These are phyloP conservation scores for Setaria italica DNA, from an alignment of 202 grass and related monocot genomes.

Conservation along the genomic window DNA sequence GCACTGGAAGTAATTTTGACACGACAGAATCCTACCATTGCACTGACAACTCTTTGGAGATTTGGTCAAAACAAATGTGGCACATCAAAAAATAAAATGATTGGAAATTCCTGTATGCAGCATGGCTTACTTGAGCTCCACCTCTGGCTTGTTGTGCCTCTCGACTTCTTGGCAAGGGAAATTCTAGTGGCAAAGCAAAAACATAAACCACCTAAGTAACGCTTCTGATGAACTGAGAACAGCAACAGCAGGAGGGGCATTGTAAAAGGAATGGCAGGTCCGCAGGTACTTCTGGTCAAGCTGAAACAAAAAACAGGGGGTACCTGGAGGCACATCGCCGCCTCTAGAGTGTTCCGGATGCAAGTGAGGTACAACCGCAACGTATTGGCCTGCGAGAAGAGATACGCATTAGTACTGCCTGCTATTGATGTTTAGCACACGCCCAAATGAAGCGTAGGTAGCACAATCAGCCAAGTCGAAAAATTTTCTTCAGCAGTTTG, in stretches of 20 bases:
- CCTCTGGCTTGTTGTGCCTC: constrained; percentile 94
- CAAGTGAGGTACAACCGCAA: constrained; percentile 90
- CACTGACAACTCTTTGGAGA: neutral
- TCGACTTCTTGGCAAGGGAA: constrained; percentile 99
- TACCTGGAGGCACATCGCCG: constrained; percentile 98
- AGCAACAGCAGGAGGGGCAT: neutral
- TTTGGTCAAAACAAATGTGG: no score
- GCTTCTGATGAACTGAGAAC: neutral
- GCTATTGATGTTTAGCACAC: neutral
- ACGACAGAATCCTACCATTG: neutral
- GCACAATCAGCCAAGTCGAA: neutral
- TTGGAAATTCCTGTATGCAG: neutral
- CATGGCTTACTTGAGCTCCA: constrained; percentile 87
- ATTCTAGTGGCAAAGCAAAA: constrained; percentile 57
- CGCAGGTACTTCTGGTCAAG: neutral
- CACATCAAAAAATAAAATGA: neutral
- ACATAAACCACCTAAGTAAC: neutral
- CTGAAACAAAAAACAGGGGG: neutral
- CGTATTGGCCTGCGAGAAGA: constrained; percentile 66
- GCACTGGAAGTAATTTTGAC: neutral
- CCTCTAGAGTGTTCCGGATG: constrained; percentile 94
- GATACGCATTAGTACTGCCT: constrained; percentile 5
- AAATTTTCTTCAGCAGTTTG: neutral
- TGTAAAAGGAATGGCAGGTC: neutral
- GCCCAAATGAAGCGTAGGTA: neutral